These are phyloP conservation scores for Dentipellis fragilis DNA, from an alignment of 768 basidiomycete genomes.

Conservation along the genomic window DNA sequence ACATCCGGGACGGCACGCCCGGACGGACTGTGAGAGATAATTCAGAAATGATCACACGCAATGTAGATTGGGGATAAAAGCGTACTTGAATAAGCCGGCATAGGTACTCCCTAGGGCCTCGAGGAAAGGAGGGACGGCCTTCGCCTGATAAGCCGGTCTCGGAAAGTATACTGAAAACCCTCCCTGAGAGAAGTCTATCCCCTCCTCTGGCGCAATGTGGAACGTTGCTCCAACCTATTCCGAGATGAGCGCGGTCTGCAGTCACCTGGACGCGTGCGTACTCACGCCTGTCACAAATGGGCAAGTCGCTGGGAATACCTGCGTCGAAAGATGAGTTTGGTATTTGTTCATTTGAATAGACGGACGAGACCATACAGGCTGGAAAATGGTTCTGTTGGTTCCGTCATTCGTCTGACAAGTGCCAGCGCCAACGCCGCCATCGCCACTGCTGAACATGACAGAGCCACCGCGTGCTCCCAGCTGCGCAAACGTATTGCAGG, in stretches of 20 bases:
- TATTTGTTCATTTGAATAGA: too few species aligned
- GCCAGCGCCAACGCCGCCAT: conserved; percentile 61
- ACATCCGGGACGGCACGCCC: conserved; percentile 1
- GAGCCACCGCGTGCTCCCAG: conserved; percentile 44
- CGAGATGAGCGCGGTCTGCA: conserved; percentile 40
- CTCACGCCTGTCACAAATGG: conserved; percentile 27
- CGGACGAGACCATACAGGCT: neutral
- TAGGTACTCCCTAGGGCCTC: conserved; percentile 7
- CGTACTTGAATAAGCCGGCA: conserved; percentile 12
- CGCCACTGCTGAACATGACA: conserved; percentile 54
- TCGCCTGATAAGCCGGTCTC: neutral
- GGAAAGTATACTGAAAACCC: conserved; percentile 55
- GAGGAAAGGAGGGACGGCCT: conserved; percentile 10
- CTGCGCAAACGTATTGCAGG: neutral
- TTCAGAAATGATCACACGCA: neutral
- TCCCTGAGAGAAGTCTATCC: conserved; percentile 43
- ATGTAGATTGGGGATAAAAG: neutral
- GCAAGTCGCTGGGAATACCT: conserved; percentile 48
- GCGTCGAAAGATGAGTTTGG: neutral
- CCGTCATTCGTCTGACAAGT: conserved; percentile 51
- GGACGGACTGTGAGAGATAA: conserved; percentile 23
- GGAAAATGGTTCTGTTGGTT: conserved; percentile 39
- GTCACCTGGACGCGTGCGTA: conserved; percentile 54
- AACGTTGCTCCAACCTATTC: conserved; percentile 37
- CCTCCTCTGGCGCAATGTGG: conserved; percentile 9